Conservation (phyloP, 768 basidiomycete genomes). For the Mycena alexandri region DNA sequence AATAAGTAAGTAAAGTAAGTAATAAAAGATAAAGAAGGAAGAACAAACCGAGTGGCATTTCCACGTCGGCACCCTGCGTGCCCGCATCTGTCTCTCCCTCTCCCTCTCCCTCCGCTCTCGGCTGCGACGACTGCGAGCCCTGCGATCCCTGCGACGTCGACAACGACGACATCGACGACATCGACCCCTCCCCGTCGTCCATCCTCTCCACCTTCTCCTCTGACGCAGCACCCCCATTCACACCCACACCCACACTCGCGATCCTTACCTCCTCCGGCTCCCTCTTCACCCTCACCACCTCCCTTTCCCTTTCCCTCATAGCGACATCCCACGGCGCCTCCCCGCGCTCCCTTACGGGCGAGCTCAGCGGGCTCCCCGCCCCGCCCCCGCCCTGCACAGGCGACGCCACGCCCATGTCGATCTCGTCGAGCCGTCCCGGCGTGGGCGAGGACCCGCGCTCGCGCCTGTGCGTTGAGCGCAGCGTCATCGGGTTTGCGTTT, state of each 20-base stretch:
- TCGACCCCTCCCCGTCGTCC: too few relatives aligned
- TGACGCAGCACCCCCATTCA: not conserved
- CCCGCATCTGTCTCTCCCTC: not conserved
- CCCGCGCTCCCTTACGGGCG: constrained; percentile 12
- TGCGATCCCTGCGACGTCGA: too few relatives aligned
- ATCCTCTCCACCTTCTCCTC: not conserved
- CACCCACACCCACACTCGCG: not conserved
- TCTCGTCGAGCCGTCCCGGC: too few relatives aligned
- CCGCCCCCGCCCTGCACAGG: constrained; percentile 32
- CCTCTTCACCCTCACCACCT: constrained; percentile 8
- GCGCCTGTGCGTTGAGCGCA: not conserved
- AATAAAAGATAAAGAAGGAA: not conserved
- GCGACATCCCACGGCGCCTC: constrained; percentile 27
- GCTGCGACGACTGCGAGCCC: too few relatives aligned
- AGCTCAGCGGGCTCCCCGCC: constrained; percentile 14
- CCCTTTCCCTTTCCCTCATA: not conserved
- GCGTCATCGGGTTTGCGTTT: constrained; percentile 30
- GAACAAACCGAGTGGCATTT: constrained; percentile 1
- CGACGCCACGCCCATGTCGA: too few relatives aligned
- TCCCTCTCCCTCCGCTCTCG: too few relatives aligned
- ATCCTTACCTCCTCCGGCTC: not conserved
- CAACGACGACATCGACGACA: too few relatives aligned
- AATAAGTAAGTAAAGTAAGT: not conserved
- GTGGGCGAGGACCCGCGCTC: constrained; percentile 16
- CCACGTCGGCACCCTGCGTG: constrained; percentile 1